Conservation (phyloP, 108 stramenopile species). For the Cyclotella sp. region DNA sequence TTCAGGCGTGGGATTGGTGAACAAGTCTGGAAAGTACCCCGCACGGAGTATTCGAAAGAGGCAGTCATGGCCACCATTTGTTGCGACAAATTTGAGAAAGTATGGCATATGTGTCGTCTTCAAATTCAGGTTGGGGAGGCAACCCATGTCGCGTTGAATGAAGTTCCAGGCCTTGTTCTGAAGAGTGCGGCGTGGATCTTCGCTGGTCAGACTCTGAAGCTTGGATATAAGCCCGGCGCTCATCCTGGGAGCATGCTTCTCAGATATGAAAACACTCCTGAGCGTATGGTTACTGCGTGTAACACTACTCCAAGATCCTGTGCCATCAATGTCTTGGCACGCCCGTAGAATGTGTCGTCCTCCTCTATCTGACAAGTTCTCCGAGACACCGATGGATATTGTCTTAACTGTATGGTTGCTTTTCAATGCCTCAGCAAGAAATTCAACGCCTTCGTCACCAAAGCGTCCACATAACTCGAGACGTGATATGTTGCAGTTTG, state of each 20-base stretch:
- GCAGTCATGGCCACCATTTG: slow-evolving; percentile 27
- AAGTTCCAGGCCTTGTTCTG: slow-evolving; percentile 41
- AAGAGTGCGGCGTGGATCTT: slow-evolving; percentile 22
- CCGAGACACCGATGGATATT: slow-evolving; percentile 29
- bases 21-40: slow-evolving; percentile 26
- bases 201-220: slow-evolving; percentile 25
- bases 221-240: slow-evolving; percentile 17
- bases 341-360: slow-evolving; percentile 24
- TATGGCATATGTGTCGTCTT: slow-evolving; percentile 31
- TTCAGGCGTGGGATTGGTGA: slow-evolving; percentile 32
- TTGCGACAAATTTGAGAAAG: slow-evolving; percentile 32
- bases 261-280: slow-evolving; percentile 39
- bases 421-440: slow-evolving; percentile 42
- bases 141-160: slow-evolving; percentile 27
- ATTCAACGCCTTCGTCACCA: slow-evolving; percentile 36
- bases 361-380: slow-evolving; percentile 28
- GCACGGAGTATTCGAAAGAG: slow-evolving; percentile 26
- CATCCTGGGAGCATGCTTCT: slow-evolving; percentile 19
- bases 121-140: slow-evolving; percentile 33
- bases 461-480: slow-evolving; percentile 43
- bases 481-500: slow-evolving; percentile 28
- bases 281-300: slow-evolving; percentile 37
- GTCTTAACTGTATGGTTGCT: slow-evolving; percentile 32
- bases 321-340: slow-evolving; percentile 20
- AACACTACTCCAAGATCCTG: slow-evolving; percentile 30